Evolutionary conservation across 495 filamentous ascomycete species (phyloP), one percentile per base, ranked within the genome.

Genomic region (Oleoguttula mirabilis): DNA sequence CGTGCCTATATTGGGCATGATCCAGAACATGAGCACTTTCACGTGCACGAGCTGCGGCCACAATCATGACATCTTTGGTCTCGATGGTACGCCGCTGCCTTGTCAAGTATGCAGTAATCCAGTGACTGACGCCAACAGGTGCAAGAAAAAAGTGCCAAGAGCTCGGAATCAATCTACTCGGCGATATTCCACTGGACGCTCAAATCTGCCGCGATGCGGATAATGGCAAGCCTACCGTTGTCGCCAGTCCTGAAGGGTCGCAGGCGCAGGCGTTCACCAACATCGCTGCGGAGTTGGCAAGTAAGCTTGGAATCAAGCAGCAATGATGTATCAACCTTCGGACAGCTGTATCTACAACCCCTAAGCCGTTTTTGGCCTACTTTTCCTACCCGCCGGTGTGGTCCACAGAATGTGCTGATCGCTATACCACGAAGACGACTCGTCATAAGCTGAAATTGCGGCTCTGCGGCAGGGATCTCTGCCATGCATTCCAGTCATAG

Each of bases 11-110:
- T 64, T 96, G 19, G 90, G 90, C n/a, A 79, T 96, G 70, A 79
- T 96, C 36, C 80, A 88, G 55, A 99, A 99, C 51, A 99, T 99
- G 90, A 80, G 77, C 2, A 69, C 80, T 19, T 95, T 94, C 52
- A 67, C 62, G 1, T 96, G 90, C 51, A 85, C 88, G 0, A 66
- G 77, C 37, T 98, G 90, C 48, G 66, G 69, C 4, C 67, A 71
- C 3, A 65, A 73, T 30, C 88, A 84, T n/a, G 70, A 73, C 28
- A 82, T 98, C 16, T 96, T 96, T 59, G 82, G 82, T 4, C 66
- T 67, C 2, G 66, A 71, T 42, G 62, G 64, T 36, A 60, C 62
- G 24, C n/a, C 10, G 6, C 16, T 21, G 15, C 14, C 10, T 17
- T 7, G 3, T 15, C 2, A 37, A 3, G 12, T 2, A 1, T 10